These are phyloP conservation scores for Leptomonas pyrrhocoris DNA, from an alignment of 208 protist species.

Conservation along the genomic window DNA sequence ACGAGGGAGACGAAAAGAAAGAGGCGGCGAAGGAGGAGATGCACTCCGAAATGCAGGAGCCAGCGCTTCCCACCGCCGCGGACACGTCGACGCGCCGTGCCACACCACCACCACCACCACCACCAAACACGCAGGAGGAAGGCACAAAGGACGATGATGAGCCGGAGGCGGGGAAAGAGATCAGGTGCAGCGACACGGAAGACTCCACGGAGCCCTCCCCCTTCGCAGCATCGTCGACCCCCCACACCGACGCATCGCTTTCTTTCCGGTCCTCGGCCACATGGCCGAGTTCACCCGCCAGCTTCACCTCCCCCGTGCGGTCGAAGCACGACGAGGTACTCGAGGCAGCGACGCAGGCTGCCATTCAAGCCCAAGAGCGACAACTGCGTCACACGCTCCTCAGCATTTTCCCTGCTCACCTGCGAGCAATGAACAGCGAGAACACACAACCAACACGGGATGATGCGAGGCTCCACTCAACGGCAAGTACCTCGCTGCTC, in stretches of 20 bases:
- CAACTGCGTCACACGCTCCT: constrained; percentile 38
- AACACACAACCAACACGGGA: neutral
- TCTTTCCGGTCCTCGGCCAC: neutral
- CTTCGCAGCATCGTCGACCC: neutral
- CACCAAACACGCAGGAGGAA: neutral
- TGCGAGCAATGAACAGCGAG: constrained; percentile 1
- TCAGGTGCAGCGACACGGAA: neutral
- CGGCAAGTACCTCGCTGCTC: neutral
- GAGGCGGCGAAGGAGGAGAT: neutral
- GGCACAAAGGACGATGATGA: neutral
- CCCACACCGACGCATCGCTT: neutral
- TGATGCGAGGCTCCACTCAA: neutral
- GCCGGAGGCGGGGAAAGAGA: neutral
- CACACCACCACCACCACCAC: neutral
- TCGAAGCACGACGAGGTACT: constrained; percentile 2
- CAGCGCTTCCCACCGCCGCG: neutral
- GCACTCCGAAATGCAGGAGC: neutral
- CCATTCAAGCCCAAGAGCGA: constrained; percentile 24
- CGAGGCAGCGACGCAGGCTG: constrained; percentile 3
- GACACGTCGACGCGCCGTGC: constrained; percentile 18
- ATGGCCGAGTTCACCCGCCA: neutral
- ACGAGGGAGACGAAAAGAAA: neutral
- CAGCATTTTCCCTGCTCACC: constrained; percentile 28
- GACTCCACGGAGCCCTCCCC: neutral
- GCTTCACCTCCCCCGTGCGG: neutral